Conservation (phyloP, 2,329 filamentous ascomycete genomes). For the Fusarium fujikuroi region DNA sequence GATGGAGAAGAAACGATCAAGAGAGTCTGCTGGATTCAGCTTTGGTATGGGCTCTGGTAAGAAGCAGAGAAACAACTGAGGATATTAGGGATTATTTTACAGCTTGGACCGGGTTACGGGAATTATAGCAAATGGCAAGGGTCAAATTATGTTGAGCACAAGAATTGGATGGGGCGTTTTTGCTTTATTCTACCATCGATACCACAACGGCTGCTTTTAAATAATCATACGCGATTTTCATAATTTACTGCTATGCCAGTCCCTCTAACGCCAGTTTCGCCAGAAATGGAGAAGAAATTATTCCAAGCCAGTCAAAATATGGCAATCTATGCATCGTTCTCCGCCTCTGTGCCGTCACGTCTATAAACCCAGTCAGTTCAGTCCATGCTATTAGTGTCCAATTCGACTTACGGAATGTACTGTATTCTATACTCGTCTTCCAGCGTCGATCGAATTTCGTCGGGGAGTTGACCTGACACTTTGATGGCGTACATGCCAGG, state of each 20-base stretch:
- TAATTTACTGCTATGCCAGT: conserved; percentile 26
- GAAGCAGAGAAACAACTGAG: conserved; percentile 57
- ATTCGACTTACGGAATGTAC: conserved; percentile 67
- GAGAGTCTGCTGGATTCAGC: conserved; percentile 58
- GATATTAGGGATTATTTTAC: not conserved
- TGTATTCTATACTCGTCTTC: conserved; percentile 72
- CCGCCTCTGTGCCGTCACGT: conserved; percentile 66
- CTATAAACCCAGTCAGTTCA: conserved; percentile 48
- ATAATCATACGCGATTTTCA: conserved; percentile 14
- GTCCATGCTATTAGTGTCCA: no score
- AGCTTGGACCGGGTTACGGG: not conserved
- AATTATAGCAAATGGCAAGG: not conserved
- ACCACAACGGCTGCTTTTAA: conserved; percentile 43
- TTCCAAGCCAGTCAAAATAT: not conserved
- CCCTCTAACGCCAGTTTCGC: conserved; percentile 49
- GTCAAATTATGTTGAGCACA: not conserved
- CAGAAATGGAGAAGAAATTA: conserved; percentile 32
- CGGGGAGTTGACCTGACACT: conserved; percentile 82
- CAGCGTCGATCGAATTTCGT: conserved; percentile 69
- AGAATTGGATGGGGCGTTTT: conserved; percentile 32
- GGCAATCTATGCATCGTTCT: conserved; percentile 55
- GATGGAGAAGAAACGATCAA: conserved; percentile 74
- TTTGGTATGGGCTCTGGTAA: conserved; percentile 61
- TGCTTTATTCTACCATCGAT: conserved; percentile 43
- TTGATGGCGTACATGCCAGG: conserved; percentile 94